A percentile compares a stretch with the other conserved stretches of the same genome.
Evolutionary conservation across 192 early-diverging fungal species (phyloP).

Genomic region (Coemansia umbellata): DNA sequence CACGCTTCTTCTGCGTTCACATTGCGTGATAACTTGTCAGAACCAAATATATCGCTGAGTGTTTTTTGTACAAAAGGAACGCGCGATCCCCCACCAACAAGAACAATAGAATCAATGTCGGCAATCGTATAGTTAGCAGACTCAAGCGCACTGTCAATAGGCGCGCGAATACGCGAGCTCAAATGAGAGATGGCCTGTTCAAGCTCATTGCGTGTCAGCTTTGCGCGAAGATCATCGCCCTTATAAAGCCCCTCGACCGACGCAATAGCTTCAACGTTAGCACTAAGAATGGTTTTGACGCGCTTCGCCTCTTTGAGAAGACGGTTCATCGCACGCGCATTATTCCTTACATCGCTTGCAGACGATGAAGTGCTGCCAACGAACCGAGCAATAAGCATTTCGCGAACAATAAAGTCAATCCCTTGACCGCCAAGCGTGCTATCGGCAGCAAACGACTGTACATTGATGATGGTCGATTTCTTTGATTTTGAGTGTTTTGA

Average conservation of each 20-base stretch:
- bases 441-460: conserved; percentile 80
- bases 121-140: conserved; percentile 61
- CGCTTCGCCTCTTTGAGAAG: conserved; percentile 91
- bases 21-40: conserved; percentile 86
- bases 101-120: conserved; percentile 81
- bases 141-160: conserved; percentile 69
- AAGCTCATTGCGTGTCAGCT: conserved; percentile 75
- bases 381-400: conserved; percentile 76
- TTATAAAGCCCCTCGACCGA: conserved; percentile 86
- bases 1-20: conserved; percentile 96
- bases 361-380: conserved; percentile 51
- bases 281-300: conserved; percentile 94
- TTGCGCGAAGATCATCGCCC: conserved; percentile 77
- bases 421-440: conserved; percentile 81
- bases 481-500: conserved; percentile 52
- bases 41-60: conserved; percentile 66
- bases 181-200: conserved; percentile 68
- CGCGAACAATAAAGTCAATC: conserved; percentile 80
- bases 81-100: conserved; percentile 91
- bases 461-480: conserved; percentile 67
- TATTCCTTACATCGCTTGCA: conserved; percentile 54
- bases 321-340: conserved; percentile 80
- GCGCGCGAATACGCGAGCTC: conserved; percentile 61
- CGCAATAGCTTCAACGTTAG: conserved; percentile 82
- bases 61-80: conserved; percentile 78